Percentiles rank a stretch among this genome's conserved stretches.
phyloP scores from a whole-genome alignment of 306 rosid species.

The Lathyrus sativus region DNA sequence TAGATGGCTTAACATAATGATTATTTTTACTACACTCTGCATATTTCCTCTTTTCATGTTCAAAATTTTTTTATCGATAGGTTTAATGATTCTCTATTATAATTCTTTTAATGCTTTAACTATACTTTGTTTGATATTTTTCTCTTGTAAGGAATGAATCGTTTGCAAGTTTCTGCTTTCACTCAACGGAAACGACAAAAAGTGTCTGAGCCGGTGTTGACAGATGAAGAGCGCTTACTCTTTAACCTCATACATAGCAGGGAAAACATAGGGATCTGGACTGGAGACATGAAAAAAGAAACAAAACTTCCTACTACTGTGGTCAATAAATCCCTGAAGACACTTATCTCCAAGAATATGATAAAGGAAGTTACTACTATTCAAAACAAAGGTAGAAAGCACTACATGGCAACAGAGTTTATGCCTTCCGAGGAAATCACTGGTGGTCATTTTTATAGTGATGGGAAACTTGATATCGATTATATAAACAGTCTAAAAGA shows the following conservation, averaged over 20 bases:
- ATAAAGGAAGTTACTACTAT: constrained; percentile 69
- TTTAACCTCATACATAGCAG: constrained; percentile 57
- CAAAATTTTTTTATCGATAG: no score
- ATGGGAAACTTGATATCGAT: constrained; percentile 55
- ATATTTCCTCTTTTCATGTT: no score
- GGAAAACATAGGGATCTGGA: constrained; percentile 66
- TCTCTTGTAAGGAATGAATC: constrained; percentile 51
- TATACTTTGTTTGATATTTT: not conserved
- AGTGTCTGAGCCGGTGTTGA: constrained; percentile 38
- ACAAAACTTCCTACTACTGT: constrained; percentile 47
- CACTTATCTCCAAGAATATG: constrained; percentile 56
- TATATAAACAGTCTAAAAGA: constrained; percentile 50
- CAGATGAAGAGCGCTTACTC: constrained; percentile 50
- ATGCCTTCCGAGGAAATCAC: constrained; percentile 71
- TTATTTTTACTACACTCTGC: no score
- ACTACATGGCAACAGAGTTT: constrained; percentile 70
- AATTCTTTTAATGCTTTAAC: no score
- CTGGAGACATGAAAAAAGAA: constrained; percentile 57
- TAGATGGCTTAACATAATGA: no score
- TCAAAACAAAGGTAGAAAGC: constrained; percentile 67
- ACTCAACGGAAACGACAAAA: constrained; percentile 62
- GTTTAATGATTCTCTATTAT: no score
- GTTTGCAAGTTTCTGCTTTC: constrained; percentile 46
- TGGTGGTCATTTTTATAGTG: constrained; percentile 71
- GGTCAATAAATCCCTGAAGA: constrained; percentile 51